Percentiles rank a stretch among this genome's conserved stretches.
Conservation (phyloP, 306 rosid genomes). For the Dicorynia guianensis region DNA sequence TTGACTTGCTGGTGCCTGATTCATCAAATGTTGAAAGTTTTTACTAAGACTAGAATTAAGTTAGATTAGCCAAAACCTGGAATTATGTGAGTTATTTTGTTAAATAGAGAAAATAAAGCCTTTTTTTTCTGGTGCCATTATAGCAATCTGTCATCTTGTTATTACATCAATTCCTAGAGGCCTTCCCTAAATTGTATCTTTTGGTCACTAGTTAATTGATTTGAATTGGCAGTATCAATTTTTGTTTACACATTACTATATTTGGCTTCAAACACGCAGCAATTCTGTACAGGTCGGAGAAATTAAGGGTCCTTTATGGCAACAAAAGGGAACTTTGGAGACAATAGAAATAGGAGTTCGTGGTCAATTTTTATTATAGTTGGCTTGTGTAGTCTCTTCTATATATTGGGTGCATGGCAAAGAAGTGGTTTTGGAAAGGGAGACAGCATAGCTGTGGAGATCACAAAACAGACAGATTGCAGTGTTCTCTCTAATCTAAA, state of each 20-base stretch:
- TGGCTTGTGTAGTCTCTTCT: conserved; percentile 47
- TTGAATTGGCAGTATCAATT: neutral
- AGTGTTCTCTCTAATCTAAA: conserved; percentile 51
- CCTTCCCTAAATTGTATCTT: no score
- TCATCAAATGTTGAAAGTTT: no score
- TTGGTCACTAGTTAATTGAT: no score
- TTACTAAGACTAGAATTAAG: no score
- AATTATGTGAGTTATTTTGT: no score
- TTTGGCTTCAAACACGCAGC: neutral
- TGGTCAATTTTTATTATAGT: conserved; percentile 47
- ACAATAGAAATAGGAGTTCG: conserved; percentile 44
- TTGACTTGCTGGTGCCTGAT: neutral
- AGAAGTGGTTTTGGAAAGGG: no score
- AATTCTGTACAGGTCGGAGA: neutral
- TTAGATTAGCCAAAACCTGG: no score
- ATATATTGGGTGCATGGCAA: no score
- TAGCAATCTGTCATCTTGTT: no score
- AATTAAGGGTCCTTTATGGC: conserved; percentile 48
- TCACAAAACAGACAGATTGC: conserved; percentile 55
- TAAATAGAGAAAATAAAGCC: no score
- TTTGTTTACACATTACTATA: neutral
- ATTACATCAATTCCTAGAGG: no score
- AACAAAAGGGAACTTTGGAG: conserved; percentile 51
- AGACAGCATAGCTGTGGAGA: conserved; percentile 54
- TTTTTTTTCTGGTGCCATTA: no score